Base-by-base conservation (phyloP, 768 basidiomycete genomes). In the Suillus ampliporus region DNA sequence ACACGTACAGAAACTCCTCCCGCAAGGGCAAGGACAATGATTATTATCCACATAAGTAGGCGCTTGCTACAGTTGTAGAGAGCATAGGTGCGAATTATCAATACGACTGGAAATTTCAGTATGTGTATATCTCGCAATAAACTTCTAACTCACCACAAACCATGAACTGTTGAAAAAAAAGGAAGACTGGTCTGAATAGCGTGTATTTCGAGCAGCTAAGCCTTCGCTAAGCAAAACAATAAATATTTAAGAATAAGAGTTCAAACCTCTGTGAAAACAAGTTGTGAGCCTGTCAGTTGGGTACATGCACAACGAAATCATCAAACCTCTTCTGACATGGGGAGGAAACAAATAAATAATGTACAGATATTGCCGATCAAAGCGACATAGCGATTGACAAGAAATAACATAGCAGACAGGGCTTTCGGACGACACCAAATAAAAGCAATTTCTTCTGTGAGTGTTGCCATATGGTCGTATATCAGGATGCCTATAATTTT, bases 21-120 rank as follows among this genome's bases (percentile, higher is more conserved):
- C 1, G 69, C 60, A 43, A 86, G 63, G 1, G 76, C 57, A 0
- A 69, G 58, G 3, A 71, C 79, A 34, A 73, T 72, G 10, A 69
- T 67, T 1, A 81, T n/a, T 69, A 85, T 68, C 38, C 70, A 74
- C 3, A 65, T 58, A n/a, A 82, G 61, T 41, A 85, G 68, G 17
- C 75, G 72, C 46, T 74, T 64, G n/a, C 78, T 79, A 37, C 80
- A 68, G 13, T 75, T 73, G 62, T 84, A 86, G n/a, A 87, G 69
- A 5, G 86, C 85, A 61, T 80, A 82, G 54, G 82, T 82, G 47
- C 86, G 81, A 47, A 84, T 69, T 11, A 78, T 78, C 26, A 85
- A 75, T 34, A 82, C 77, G 61, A 77, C 82, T 84, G 13, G 9
- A 31, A 60, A 13, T n/a, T 11, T 38, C 17, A 19, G 46, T 35